Evolutionary conservation across 192 early-diverging fungal species (phyloP).

Genomic region (Podila clonocystis): DNA sequence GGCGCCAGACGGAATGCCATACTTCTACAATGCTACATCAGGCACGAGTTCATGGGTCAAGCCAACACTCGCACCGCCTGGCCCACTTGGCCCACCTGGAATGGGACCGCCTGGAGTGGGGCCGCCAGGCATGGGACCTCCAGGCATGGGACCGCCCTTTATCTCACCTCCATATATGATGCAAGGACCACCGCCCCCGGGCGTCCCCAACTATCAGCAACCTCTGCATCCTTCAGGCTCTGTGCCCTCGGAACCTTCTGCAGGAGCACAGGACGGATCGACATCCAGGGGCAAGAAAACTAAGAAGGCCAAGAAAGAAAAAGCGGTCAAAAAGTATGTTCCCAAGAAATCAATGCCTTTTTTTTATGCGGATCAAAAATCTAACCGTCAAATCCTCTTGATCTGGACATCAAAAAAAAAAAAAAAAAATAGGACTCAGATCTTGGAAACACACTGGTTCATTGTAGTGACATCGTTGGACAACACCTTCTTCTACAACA

Average conservation of each 20-base stretch:
- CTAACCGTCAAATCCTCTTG: not conserved
- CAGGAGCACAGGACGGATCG: slow-evolving; percentile 2
- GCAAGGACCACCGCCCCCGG: slow-evolving; percentile 31
- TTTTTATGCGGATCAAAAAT: too few relatives aligned
- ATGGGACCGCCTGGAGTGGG: not conserved
- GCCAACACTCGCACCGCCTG: slow-evolving; percentile 42
- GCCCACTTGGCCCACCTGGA: slow-evolving; percentile 22
- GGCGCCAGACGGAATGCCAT: slow-evolving; percentile 70
- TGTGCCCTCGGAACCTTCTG: not conserved
- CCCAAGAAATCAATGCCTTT: too few relatives aligned
- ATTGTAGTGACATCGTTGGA: slow-evolving; percentile 75
- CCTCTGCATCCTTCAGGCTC: slow-evolving; percentile 11
- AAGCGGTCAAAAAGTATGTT: slow-evolving; percentile 51
- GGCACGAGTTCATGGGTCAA: slow-evolving; percentile 77
- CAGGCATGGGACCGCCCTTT: slow-evolving; percentile 29
- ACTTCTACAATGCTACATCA: slow-evolving; percentile 79
- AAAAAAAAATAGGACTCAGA: slow-evolving; percentile 54
- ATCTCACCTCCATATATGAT: slow-evolving; percentile 24
- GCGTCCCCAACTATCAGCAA: not conserved
- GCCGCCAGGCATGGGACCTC: not conserved
- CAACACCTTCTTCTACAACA: slow-evolving; percentile 83
- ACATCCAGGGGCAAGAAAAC: slow-evolving; percentile 31
- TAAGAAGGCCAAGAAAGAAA: slow-evolving; percentile 57
- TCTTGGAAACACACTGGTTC: slow-evolving; percentile 77
- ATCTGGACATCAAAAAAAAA: not conserved